phyloP scores from a whole-genome alignment of 148 eudicot genomes.

The Polygonum aviculare region DNA sequence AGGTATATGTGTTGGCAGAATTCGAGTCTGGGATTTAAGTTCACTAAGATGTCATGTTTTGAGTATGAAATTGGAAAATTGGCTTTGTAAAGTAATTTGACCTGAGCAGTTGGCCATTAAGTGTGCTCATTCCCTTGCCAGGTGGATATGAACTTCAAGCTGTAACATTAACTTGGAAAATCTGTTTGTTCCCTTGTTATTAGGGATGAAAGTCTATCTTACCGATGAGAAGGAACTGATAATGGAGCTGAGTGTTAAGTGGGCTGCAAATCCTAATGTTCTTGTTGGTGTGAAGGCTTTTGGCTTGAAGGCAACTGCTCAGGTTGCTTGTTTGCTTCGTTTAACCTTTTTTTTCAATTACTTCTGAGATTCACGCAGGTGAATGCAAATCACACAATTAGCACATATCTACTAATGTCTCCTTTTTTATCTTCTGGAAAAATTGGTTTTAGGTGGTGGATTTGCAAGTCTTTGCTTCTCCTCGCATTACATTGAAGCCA shows the following conservation, averaged over 20 bases:
- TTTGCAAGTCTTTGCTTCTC: constrained; percentile 81
- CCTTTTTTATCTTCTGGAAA: neutral
- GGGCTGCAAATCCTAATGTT: constrained; percentile 95
- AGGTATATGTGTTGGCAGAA: neutral
- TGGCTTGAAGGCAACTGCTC: constrained; percentile 37
- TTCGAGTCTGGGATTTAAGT: neutral
- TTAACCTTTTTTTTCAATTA: neutral
- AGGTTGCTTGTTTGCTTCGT: neutral
- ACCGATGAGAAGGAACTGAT: constrained; percentile 96
- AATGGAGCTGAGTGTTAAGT: constrained; percentile 74
- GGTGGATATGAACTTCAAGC: neutral
- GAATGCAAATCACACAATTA: neutral
- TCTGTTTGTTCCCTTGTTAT: constrained; percentile 16
- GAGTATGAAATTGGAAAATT: neutral
- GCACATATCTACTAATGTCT: neutral
- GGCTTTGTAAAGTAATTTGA: neutral
- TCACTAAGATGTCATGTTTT: neutral
- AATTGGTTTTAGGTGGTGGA: constrained; percentile 58
- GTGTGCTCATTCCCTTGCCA: neutral
- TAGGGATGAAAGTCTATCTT: constrained; percentile 81
- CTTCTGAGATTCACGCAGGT: neutral
- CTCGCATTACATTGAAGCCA: constrained; percentile 83
- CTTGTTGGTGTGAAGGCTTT: constrained; percentile 64
- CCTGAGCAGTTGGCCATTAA: neutral
- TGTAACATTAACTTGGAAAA: neutral